These are phyloP conservation scores for Fusarium chaquense DNA, from an alignment of 2,329 filamentous ascomycete species.

Conservation along the genomic window DNA sequence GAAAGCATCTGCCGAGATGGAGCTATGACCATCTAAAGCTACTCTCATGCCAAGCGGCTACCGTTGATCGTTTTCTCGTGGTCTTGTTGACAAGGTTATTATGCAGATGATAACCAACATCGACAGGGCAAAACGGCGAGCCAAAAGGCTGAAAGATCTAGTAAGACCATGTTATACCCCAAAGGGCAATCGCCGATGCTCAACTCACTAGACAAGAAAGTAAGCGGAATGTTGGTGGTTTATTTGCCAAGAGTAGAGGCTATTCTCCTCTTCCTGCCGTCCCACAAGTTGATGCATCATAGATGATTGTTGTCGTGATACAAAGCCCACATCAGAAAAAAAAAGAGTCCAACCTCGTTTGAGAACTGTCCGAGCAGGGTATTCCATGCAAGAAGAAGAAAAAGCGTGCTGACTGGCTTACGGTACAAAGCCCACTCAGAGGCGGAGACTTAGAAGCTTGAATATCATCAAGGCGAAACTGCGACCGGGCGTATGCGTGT, in stretches of 20 bases:
- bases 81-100: slow-evolving; percentile 6
- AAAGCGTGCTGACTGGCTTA: slow-evolving; percentile 36
- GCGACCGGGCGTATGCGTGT: not conserved
- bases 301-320: not conserved
- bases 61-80: not conserved
- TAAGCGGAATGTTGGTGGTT: slow-evolving; percentile 8
- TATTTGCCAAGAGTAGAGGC: not conserved
- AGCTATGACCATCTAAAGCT: slow-evolving; percentile 28
- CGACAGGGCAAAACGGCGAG: not conserved
- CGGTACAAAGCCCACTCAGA: not conserved
- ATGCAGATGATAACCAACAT: not conserved
- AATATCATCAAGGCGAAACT: slow-evolving; percentile 1
- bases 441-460: not conserved
- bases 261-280: not conserved
- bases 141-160: slow-evolving; percentile 6
- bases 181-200: slow-evolving; percentile 27
- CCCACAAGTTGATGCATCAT: slow-evolving; percentile 11
- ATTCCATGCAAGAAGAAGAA: not conserved
- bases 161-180: slow-evolving; percentile 22
- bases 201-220: not conserved
- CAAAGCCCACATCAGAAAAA: not conserved
- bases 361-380: not conserved
- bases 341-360: not conserved
- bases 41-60: not conserved
- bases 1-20: not conserved